Base-by-base conservation (phyloP, 768 basidiomycete genomes). In the Mycena floridula region DNA sequence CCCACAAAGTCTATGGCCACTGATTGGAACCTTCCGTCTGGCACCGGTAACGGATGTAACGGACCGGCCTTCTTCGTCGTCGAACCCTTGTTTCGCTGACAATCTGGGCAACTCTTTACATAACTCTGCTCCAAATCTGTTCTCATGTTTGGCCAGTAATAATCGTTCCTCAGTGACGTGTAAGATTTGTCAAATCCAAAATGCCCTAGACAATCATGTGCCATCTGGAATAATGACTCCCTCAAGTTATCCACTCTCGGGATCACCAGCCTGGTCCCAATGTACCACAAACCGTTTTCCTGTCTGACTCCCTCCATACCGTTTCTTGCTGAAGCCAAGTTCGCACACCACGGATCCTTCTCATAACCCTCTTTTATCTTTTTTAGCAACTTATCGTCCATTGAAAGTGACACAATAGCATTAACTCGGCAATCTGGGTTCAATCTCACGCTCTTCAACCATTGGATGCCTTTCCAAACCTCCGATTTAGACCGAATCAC, bases 1-100 rank as follows among this genome's bases (percentile, higher is more conserved):
- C 67, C 66, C 11, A 70, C 50, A 37, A 70, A 70, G 43, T 70
- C 60, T 5, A 70, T 55, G 0, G 56, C 57, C 0, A 72, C 46
- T 0, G 57, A 62, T 0, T 54, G 2, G 25, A 50, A 50, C 60
- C 67, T 51, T 57, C 51, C 0, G 52, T 53, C 51, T 43, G 63
- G 53, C 50, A 73, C 3, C 24, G 54, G n/a, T 20, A 54, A 40
- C 2, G 61, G 53, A 37, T 59, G 46, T 35, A 64, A 51, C 0
- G 70, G 60, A 9, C 70, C 67, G n/a, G 28, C n/a, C n/a, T n/a
- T n/a, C n/a, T n/a, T n/a, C n/a, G n/a, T n/a, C n/a, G 28, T 9
- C 28, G 28, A 30, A n/a, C n/a, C n/a, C 9, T 9, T 30, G 28
- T 9, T 9, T 30, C 9, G 28, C 28, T n/a, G n/a, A 30, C 9